Evolutionary conservation across 108 stramenopile species (phyloP), one percentile per base, ranked within the genome.

Genomic region (Thalassiosira profunda): DNA sequence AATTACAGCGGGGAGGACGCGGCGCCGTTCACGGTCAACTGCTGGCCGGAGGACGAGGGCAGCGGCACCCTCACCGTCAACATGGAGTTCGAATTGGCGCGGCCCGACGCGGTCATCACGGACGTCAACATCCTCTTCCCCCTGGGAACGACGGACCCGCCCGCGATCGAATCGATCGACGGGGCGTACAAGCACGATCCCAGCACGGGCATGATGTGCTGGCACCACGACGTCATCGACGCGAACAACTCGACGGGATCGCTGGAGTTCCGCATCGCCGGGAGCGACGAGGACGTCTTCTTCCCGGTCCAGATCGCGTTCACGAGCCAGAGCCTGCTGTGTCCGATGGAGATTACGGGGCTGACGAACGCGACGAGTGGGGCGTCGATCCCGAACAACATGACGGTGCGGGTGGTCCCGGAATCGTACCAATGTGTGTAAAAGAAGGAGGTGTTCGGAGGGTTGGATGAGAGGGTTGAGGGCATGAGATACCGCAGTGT

Each of bases 41-140:
- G 98, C 75, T 99, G 98, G 98, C 97, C 97, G 36, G 98, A 99
- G 68, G 89, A 98, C 68, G 97, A 96, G 58, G 96, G 97, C 26
- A 81, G 68, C 43, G 97, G 96, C 24, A 60, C 85, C 44, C 96
- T 99, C 83, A 95, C 84, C 82, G 96, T 99, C 63, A 96, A 86
- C 77, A 94, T 99, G 79, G 98, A 99, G 75, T 97, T 96, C 80
- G 91, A 92, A 76, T 71, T 96, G 52, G 87, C 87, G 40, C 65
- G 93, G 63, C 71, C 51, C 31, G 84, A 91, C 59, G 66, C 89
- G 60, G 87, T 88, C 34, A 78, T 99, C 52, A 92, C 91, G 26
- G 94, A 99, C 71, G 98, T 99, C 43, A 90, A 89, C 69, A 96
- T 99, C 59, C 51, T 91, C 45, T 84, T 99, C 51, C 98, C 98